These are phyloP conservation scores for Prasinococcaceae sp. DNA, from an alignment of 139 green algal genomes.

Conservation along the genomic window DNA sequence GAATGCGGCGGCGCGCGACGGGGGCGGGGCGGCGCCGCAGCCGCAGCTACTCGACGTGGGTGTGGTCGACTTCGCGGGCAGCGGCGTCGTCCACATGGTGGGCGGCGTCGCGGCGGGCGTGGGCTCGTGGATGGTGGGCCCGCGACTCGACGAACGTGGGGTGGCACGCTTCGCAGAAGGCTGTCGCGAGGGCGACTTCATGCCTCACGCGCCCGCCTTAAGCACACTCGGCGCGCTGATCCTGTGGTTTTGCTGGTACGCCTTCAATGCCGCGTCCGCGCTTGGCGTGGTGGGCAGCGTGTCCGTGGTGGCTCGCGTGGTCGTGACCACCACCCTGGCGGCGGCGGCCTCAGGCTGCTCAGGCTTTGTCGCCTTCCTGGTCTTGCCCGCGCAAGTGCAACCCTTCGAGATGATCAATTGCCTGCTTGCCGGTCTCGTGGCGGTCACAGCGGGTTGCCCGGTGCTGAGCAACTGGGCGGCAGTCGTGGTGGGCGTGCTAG, in stretches of 20 bases:
- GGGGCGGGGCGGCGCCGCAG: not conserved
- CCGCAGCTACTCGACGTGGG: slow-evolving; percentile 19
- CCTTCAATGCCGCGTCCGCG: slow-evolving; percentile 36
- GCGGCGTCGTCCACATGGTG: slow-evolving; percentile 56
- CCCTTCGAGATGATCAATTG: slow-evolving; percentile 26
- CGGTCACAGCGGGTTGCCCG: slow-evolving; percentile 28
- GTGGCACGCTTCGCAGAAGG: no score
- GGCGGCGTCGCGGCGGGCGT: slow-evolving; percentile 34
- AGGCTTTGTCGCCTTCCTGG: slow-evolving; percentile 19
- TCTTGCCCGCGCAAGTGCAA: slow-evolving; percentile 21
- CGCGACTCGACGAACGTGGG: no score
- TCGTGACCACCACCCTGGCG: slow-evolving; percentile 42
- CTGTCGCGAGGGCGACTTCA: slow-evolving; percentile 73
- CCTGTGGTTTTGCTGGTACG: slow-evolving; percentile 57
- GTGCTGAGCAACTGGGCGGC: slow-evolving; percentile 27
- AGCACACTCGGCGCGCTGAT: slow-evolving; percentile 34
- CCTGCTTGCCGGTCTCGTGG: slow-evolving; percentile 35
- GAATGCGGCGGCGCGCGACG: not conserved
- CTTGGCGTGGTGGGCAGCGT: slow-evolving; percentile 18
- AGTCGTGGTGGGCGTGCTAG: slow-evolving; percentile 33
- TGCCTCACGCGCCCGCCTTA: slow-evolving; percentile 39
- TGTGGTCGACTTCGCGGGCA: slow-evolving; percentile 38
- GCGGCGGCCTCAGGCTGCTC: slow-evolving; percentile 27
- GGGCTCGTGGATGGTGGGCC: slow-evolving; percentile 39
- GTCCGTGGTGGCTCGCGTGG: slow-evolving; percentile 19